phyloP scores from a whole-genome alignment of 768 basidiomycete species.

The Pleurotus djamor region DNA sequence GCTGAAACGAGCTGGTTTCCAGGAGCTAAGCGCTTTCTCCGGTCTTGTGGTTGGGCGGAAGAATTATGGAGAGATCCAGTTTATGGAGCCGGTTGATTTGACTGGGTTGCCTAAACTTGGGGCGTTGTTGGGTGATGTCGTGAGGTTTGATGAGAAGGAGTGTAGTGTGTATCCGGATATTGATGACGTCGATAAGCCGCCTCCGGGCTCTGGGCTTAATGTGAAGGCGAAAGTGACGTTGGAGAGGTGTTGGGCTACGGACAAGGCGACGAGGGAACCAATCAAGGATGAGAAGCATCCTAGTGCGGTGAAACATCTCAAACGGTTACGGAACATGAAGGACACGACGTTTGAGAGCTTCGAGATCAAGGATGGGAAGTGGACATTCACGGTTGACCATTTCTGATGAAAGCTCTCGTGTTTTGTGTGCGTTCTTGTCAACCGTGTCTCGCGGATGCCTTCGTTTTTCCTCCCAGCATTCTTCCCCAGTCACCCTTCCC shows the following conservation, averaged over 20 bases:
- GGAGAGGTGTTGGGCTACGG: slow-evolving; percentile 81
- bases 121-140: slow-evolving; percentile 81
- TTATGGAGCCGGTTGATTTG: slow-evolving; percentile 79
- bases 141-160: slow-evolving; percentile 89
- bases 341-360: slow-evolving; percentile 84
- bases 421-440: not conserved
- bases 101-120: slow-evolving; percentile 80
- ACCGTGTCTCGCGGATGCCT: no score
- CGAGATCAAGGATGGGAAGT: slow-evolving; percentile 78
- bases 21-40: slow-evolving; percentile 69
- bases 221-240: slow-evolving; percentile 79
- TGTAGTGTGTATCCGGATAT: slow-evolving; percentile 93
- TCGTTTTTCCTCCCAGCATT: not conserved
- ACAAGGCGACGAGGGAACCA: slow-evolving; percentile 88
- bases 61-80: slow-evolving; percentile 88
- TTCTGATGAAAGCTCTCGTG: slow-evolving; percentile 50
- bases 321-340: slow-evolving; percentile 80
- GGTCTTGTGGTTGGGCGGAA: slow-evolving; percentile 88
- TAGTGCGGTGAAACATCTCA: slow-evolving; percentile 67
- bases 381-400: slow-evolving; percentile 94
- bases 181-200: slow-evolving; percentile 82
- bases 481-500: not conserved
- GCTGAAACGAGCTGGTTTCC: slow-evolving; percentile 69
- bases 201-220: slow-evolving; percentile 84
- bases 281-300: slow-evolving; percentile 81